Evolutionary conservation across 2,329 filamentous ascomycete genomes (phyloP).

Genomic region (Pestalotiopsis sp.): DNA sequence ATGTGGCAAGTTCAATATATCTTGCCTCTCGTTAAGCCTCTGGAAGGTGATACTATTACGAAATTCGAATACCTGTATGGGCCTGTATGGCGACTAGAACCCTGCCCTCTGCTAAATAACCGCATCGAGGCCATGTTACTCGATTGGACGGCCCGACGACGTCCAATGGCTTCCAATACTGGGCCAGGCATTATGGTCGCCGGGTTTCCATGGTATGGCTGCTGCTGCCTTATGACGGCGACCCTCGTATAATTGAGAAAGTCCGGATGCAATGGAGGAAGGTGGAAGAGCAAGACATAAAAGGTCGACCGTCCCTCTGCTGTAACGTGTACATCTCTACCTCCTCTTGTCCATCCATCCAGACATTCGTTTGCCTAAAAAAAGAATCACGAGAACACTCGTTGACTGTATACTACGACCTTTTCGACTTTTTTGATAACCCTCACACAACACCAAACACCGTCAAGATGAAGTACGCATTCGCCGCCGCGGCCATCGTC

Average conservation of each 20-base stretch:
- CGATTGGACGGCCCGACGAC: constrained; percentile 8
- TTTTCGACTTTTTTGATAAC: not conserved
- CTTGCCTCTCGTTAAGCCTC: not conserved
- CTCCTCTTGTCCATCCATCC: not conserved
- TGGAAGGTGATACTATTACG: constrained; percentile 11
- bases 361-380: constrained; percentile 9
- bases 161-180: not conserved
- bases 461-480: constrained; percentile 28
- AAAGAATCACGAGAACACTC: not conserved
- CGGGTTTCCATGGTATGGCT: not conserved
- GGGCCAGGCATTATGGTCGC: not conserved
- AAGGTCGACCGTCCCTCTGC: not conserved
- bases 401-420: constrained; percentile 11
- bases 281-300: not conserved
- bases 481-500: constrained; percentile 22
- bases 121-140: not conserved
- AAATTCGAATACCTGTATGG: not conserved
- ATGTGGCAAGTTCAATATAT: constrained; percentile 13
- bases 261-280: not conserved
- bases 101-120: constrained; percentile 1
- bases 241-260: not conserved
- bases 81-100: not conserved
- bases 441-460: not conserved
- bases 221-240: not conserved
- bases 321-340: not conserved